These are phyloP conservation scores for Silene conica DNA, from an alignment of 148 eudicot genomes.

Conservation along the genomic window DNA sequence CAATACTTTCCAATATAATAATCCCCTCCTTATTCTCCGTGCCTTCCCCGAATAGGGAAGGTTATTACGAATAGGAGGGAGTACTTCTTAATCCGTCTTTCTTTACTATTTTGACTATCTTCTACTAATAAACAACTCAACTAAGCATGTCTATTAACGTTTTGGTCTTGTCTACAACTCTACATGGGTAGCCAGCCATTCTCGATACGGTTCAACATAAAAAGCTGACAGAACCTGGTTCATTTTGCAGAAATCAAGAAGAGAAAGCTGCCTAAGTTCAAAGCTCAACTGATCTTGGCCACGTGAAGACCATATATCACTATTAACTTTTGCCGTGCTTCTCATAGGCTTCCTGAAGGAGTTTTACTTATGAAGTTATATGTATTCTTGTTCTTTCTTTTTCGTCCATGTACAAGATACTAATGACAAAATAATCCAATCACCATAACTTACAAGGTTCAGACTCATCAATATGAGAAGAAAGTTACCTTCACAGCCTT, in stretches of 20 bases:
- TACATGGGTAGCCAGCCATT: not conserved
- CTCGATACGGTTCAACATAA: not conserved
- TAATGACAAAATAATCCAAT: not conserved
- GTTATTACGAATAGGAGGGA: no score
- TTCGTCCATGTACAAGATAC: not conserved
- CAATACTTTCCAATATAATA: no score
- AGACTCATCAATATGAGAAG: conserved; percentile 2
- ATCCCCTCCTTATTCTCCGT: no score
- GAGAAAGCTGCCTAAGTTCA: not conserved
- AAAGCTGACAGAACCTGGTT: not conserved
- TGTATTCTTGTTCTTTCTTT: not conserved
- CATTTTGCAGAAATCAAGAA: not conserved
- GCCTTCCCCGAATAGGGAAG: no score
- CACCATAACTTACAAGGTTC: not conserved
- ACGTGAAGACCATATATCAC: no score
- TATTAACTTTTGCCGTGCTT: no score
- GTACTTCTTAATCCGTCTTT: not conserved
- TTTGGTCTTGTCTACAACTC: not conserved
- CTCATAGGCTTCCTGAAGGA: not conserved
- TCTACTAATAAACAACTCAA: not conserved
- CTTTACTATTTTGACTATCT: not conserved
- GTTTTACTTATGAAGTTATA: not conserved
- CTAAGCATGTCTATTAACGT: not conserved
- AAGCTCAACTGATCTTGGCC: no score
- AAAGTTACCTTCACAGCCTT: not conserved